These are phyloP conservation scores for Spathaspora sp. DNA, from an alignment of 1,139 yeast genomes.

Conservation along the genomic window DNA sequence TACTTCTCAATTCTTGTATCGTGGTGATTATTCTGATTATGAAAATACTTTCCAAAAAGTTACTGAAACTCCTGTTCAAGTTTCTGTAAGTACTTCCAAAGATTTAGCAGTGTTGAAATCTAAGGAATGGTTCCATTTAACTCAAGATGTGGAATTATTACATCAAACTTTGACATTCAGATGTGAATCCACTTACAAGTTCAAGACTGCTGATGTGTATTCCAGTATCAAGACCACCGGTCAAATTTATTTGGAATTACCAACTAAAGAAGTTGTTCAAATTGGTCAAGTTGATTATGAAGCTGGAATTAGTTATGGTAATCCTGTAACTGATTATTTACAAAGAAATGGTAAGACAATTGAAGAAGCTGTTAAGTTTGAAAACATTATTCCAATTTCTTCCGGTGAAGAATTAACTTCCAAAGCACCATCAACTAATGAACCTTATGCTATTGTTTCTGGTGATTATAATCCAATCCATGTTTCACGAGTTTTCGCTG, in stretches of 20 bases:
- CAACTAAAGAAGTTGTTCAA: constrained; percentile 87
- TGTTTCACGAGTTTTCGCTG: constrained; percentile 92
- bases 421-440: constrained; percentile 84
- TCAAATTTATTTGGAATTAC: constrained; percentile 81
- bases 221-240: constrained; percentile 85
- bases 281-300: constrained; percentile 86
- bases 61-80: constrained; percentile 84
- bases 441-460: constrained; percentile 94
- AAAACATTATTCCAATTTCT: constrained; percentile 85
- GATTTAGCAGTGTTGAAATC: constrained; percentile 92
- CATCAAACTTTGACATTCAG: constrained; percentile 86
- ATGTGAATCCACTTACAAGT: constrained; percentile 80
- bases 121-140: constrained; percentile 96
- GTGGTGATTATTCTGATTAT: constrained; percentile 86
- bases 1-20: constrained; percentile 90
- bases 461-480: constrained; percentile 99
- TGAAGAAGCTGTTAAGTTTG: constrained; percentile 91
- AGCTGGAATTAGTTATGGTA: constrained; percentile 93
- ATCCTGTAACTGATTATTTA: constrained; percentile 94
- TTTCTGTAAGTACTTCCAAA: constrained; percentile 69
- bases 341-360: constrained; percentile 88
- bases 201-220: constrained; percentile 72
- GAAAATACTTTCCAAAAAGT: constrained; percentile 91
- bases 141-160: constrained; percentile 66
- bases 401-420: constrained; percentile 72